These are phyloP conservation scores for Phytophthora rubi DNA, from an alignment of 352 stramenopile genomes.

Conservation along the genomic window DNA sequence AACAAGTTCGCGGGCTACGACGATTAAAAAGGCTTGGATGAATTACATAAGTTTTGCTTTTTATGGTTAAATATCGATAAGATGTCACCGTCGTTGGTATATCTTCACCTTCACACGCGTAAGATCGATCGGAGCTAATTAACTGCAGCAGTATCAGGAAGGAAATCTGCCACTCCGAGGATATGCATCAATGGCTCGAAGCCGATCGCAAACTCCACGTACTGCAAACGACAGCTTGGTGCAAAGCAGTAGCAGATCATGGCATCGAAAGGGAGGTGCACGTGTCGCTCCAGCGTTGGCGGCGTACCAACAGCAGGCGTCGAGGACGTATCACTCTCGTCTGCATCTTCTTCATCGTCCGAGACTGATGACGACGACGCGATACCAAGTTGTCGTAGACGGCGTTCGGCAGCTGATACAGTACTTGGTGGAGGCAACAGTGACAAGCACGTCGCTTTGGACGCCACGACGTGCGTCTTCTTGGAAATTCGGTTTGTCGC, in stretches of 20 bases:
- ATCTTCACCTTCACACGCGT: background rate
- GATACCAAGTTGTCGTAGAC: constrained; percentile 29
- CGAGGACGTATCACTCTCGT: constrained; percentile 10
- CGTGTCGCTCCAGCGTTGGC: constrained; percentile 60
- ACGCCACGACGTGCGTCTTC: constrained; percentile 62
- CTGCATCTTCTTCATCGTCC: constrained; percentile 30
- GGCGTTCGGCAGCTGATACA: constrained; percentile 11
- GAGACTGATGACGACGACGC: constrained; percentile 21
- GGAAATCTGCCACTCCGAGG: constrained; percentile 66
- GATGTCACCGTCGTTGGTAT: constrained; percentile 2
- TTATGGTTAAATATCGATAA: constrained; percentile 28
- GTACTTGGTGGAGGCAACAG: constrained; percentile 25
- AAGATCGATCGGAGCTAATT: constrained; percentile 7
- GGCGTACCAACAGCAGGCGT: background rate
- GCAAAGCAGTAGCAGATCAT: constrained; percentile 90
- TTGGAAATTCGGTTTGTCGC: constrained; percentile 80
- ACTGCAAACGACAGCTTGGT: constrained; percentile 59
- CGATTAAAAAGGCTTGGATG: background rate
- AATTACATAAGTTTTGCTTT: constrained; percentile 23
- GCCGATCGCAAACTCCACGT: constrained; percentile 88
- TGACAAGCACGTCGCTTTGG: constrained; percentile 62
- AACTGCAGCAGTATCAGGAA: constrained; percentile 33
- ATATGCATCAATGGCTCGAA: constrained; percentile 86
- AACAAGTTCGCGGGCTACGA: background rate
- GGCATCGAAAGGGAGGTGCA: constrained; percentile 75